Conservation (phyloP, 345 rosid genomes). For the Aurinia saxatilis region DNA sequence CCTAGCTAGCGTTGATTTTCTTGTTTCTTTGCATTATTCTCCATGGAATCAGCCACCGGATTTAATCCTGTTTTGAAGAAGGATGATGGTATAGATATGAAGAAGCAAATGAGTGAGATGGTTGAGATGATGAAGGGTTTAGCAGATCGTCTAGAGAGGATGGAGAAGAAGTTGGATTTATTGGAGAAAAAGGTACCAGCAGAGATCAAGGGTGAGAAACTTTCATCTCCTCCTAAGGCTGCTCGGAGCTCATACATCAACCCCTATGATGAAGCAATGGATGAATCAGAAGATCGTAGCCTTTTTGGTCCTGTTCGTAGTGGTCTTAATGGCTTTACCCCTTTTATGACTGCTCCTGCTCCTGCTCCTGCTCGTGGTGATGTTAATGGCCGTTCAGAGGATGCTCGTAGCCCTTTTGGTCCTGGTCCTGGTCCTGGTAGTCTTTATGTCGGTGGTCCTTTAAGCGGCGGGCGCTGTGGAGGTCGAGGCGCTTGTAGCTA, state of each 20-base stretch:
- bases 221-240: background rate
- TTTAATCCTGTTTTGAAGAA: conserved; percentile 23
- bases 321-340: too few relatives aligned
- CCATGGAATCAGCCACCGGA: conserved; percentile 35
- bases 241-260: too few relatives aligned
- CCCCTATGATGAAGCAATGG: too few relatives aligned
- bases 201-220: background rate
- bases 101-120: conserved; percentile 51
- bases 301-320: too few relatives aligned
- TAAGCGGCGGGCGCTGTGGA: conserved; percentile 31
- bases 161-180: too few relatives aligned
- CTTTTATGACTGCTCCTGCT: too few relatives aligned
- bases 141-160: conserved; percentile 11
- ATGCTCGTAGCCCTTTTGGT: too few relatives aligned
- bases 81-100: conserved; percentile 34
- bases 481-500: background rate
- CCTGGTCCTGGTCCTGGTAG: too few relatives aligned
- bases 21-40: background rate
- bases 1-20: background rate
- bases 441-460: background rate
- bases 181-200: conserved; percentile 27
- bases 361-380: too few relatives aligned
- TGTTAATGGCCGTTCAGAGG: too few relatives aligned
- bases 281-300: too few relatives aligned
- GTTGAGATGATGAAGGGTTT: conserved; percentile 35